Evolutionary conservation across 1,139 yeast genomes (phyloP).

Genomic region (Kodamaea sp.): DNA sequence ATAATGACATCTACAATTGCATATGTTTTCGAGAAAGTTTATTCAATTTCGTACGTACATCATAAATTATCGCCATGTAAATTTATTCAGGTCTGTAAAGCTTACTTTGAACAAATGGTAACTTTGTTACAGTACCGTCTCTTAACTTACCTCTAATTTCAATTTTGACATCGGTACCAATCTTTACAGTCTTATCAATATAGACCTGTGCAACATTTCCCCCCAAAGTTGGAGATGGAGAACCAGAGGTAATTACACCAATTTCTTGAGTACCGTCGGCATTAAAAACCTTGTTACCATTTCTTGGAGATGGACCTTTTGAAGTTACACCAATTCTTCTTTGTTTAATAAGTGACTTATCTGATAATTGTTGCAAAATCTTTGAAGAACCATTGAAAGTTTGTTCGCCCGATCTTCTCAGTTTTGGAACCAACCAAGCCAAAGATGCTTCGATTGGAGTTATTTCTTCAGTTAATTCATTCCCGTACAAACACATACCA

Average conservation of each 20-base stretch:
- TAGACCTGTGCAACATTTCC: constrained; percentile 92
- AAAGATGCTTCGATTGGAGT: constrained; percentile 89
- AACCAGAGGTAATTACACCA: constrained; percentile 85
- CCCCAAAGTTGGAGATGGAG: constrained; percentile 83
- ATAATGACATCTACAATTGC: no score
- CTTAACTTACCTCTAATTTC: constrained; percentile 82
- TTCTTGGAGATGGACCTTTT: constrained; percentile 91
- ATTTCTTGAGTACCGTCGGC: constrained; percentile 47
- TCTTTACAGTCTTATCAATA: constrained; percentile 69
- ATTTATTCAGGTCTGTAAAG: constrained; percentile 47
- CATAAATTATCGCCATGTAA: not conserved
- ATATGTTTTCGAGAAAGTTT: no score
- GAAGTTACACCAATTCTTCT: constrained; percentile 74
- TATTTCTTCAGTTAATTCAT: constrained; percentile 75
- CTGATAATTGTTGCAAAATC: constrained; percentile 66
- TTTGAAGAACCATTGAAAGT: constrained; percentile 73
- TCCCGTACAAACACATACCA: constrained; percentile 96
- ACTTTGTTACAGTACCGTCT: constrained; percentile 67
- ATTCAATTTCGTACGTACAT: not conserved
- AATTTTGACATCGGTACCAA: constrained; percentile 70
- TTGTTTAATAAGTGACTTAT: constrained; percentile 53
- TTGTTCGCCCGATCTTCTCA: constrained; percentile 52
- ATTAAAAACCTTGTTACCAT: constrained; percentile 63
- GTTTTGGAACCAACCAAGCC: constrained; percentile 84
- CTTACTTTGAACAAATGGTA: constrained; percentile 79